phyloP scores from a whole-genome alignment of 1,284 basidiomycete species.

The Rhizoctonia solani region DNA sequence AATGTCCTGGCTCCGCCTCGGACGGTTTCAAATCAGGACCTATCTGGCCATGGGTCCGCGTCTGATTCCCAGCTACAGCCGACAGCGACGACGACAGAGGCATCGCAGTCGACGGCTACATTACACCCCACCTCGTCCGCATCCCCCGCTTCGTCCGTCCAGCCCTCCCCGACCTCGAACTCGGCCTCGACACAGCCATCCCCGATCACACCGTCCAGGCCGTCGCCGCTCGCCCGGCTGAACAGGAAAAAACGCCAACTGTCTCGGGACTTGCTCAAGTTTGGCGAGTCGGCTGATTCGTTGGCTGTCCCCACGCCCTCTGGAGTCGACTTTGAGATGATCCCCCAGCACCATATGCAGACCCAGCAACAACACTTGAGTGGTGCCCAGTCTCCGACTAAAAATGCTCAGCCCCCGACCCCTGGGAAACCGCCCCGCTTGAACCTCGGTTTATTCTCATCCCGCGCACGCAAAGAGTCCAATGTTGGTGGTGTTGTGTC shows the following conservation, averaged over 20 bases:
- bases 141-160: too few species aligned
- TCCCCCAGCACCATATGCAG: slow-evolving; percentile 32
- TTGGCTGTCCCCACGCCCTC: too few species aligned
- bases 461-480: slow-evolving; percentile 17
- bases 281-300: not conserved
- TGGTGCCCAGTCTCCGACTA: not conserved
- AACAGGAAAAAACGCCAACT: slow-evolving; percentile 31
- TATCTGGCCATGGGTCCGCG: too few species aligned
- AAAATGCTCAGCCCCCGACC: not conserved
- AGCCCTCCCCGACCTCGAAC: too few species aligned
- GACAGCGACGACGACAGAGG: too few species aligned
- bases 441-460: slow-evolving; percentile 5
- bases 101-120: too few species aligned
- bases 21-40: too few species aligned
- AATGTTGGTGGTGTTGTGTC: not conserved
- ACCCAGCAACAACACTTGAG: slow-evolving; percentile 8
- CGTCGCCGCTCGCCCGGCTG: slow-evolving; percentile 10
- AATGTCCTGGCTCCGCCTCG: too few species aligned
- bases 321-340: not conserved
- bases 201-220: too few species aligned
- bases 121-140: too few species aligned
- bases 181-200: too few species aligned
- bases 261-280: slow-evolving; percentile 2
- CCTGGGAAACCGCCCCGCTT: slow-evolving; percentile 3
- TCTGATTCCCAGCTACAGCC: too few species aligned